Percentiles rank a stretch among this genome's conserved stretches.
Evolutionary conservation across 352 stramenopile species (phyloP).

Genomic region (Phytophthora syringae): DNA sequence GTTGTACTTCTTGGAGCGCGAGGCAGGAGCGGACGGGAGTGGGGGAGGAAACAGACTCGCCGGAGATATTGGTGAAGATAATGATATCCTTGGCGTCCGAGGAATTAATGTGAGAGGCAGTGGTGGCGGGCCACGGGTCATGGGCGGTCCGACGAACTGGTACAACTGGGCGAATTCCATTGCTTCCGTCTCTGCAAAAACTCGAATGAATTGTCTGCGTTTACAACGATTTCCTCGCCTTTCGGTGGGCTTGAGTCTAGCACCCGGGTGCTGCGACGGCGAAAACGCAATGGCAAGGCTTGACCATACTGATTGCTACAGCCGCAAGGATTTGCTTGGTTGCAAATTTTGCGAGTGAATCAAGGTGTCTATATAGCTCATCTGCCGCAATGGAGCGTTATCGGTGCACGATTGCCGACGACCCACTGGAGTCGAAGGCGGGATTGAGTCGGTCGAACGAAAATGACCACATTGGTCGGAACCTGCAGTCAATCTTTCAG

Average conservation of each 20-base stretch:
- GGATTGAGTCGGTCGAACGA: no score
- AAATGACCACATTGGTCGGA: no score
- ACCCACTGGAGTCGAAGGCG: no score
- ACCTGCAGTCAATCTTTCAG: no score
- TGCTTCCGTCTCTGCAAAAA: constrained; percentile 18
- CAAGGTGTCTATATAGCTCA: not conserved
- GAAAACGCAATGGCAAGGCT: not conserved
- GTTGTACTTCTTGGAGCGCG: constrained; percentile 23
- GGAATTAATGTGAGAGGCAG: constrained; percentile 14
- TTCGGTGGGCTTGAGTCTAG: no score
- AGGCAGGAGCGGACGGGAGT: constrained; percentile 18
- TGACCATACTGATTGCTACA: not conserved
- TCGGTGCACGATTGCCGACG: no score
- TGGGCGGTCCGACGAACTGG: constrained; percentile 35
- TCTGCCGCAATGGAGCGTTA: not conserved
- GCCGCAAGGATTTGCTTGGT: not conserved
- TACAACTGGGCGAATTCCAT: constrained; percentile 41
- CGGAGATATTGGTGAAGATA: constrained; percentile 8
- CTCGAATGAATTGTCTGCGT: constrained; percentile 30
- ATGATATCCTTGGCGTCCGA: not conserved
- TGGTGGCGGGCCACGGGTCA: constrained; percentile 34
- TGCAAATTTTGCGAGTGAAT: not conserved
- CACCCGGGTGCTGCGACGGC: no score
- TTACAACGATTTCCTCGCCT: not conserved
- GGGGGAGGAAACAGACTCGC: constrained; percentile 21